Evolutionary conservation across 495 filamentous ascomycete genomes (phyloP), one percentile per base, ranked within the genome.

Genomic region (Neurospora sp.): DNA sequence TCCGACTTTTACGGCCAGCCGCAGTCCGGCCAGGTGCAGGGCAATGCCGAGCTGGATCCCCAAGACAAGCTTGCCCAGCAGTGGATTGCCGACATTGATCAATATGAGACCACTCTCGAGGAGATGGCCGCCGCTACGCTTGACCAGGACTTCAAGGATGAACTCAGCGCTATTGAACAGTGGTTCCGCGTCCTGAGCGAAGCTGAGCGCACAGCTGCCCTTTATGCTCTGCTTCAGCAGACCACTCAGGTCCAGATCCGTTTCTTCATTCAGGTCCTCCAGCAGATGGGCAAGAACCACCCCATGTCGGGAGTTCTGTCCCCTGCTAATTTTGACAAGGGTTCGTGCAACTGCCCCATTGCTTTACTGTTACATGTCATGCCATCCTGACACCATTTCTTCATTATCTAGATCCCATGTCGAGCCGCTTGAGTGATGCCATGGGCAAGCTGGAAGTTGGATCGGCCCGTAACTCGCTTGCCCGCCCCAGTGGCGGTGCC

Each of bases 61-160:
- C 87, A 93, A 81, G 96, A 98, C 77, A 94, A 94, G 83, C 92
- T 94, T 41, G 94, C 96, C 69, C 94, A 97, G 83, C 94, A 99
- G 80, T 99, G 96, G 96, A 94, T 99, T 70, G 93, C 95, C 44
- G 96, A 99, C 77, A 98, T 99, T 76, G 96, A 99, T 78, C 95
- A 97, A 80, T 97, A 97, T 76, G 96, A 99, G 86, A 96, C 88
- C 61, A 99, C 96, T 4, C 82, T 99, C 77, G 96, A 98, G 81
- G 96, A 99, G 81, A 99, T 99, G 96, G 96, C 96, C 22, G 94
- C 95, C 39, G 96, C 96, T 68, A 97, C 96, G 12, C 85, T 98
- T 41, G 96, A 99, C 81, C 96, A 99, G 82, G 96, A 99, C 76
- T 99, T 99, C 85, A 99, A 98, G 85, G 96, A 98, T 84, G 96